Base-by-base conservation (phyloP, 2,329 filamentous ascomycete genomes). In the Ophiosphaerella korrae region DNA sequence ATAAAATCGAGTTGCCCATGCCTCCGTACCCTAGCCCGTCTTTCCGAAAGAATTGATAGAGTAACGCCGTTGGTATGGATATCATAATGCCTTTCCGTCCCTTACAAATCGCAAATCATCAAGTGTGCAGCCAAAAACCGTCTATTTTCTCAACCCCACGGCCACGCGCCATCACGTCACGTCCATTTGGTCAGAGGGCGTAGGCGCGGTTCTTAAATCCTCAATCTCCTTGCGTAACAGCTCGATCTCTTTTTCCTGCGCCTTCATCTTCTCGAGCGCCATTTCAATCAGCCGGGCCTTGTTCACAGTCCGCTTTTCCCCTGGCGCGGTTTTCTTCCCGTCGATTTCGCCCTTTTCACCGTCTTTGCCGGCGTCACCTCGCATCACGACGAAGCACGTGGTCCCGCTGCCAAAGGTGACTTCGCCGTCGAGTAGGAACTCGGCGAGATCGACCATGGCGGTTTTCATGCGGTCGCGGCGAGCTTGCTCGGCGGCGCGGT, bases 401-500 rank as follows among this genome's bases (percentile, higher is more conserved):
- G 66, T 68, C 1, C 66, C 66, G 3, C 55, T 65, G 1, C 66
- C 66, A 49, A 68, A 68, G 6, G 66, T 68, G 9, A 68, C 66
- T 50, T 68, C 66, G 33, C 66, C 66, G 21, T 67, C 66, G 2
- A 68, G 57, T 33, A 68, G 12, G 12, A 66, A 67, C 16, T 68
- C 66, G 2, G 64, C 66, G 3, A 68, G 33, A 14, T 68, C 64
- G 1, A 68, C 63, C 66, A 68, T 67, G n/a, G 64, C 66, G 1
- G 51, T 63, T 31, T 68, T 68, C 66, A 68, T 68, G 18, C 66
- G 52, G 38, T 68, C 66, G n/a, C 66, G 63, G 9, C 66, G 63
- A 11, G 66, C 66, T n/a, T 68, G 66, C 48, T 68, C 66, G 2
- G 66, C 66, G 1, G 66, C 66, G 2, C 66, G 66, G 45, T 68